phyloP scores from a whole-genome alignment of 108 stramenopile genomes.

The Seminavis robusta region DNA sequence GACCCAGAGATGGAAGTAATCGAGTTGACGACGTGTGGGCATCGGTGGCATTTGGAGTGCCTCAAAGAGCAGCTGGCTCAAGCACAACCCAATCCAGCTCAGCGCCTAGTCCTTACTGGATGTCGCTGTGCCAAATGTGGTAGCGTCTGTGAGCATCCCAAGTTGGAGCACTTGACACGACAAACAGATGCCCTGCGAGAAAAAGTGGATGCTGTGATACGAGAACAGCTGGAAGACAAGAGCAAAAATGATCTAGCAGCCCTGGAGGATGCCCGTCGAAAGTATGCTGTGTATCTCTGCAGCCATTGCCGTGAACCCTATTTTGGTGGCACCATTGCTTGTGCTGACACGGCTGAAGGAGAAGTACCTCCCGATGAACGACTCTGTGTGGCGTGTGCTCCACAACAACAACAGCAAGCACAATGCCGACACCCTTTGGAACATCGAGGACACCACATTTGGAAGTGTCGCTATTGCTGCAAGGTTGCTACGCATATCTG shows the following conservation, averaged over 20 bases:
- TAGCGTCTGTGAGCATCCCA: conserved; percentile 41
- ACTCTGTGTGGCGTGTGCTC: conserved; percentile 50
- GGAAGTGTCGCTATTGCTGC: conserved; percentile 81
- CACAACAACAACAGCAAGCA: conserved; percentile 39
- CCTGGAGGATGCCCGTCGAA: conserved; percentile 39
- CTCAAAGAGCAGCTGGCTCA: conserved; percentile 46
- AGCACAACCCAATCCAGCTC: conserved; percentile 31
- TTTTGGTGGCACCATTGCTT: conserved; percentile 69
- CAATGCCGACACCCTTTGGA: conserved; percentile 41
- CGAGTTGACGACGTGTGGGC: conserved; percentile 34
- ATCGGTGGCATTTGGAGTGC: conserved; percentile 55
- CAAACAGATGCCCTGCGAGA: conserved; percentile 44
- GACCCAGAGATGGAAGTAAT: background rate
- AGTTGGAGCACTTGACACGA: conserved; percentile 49
- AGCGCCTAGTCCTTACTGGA: conserved; percentile 55
- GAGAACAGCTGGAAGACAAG: conserved; percentile 33
- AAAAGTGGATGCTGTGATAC: conserved; percentile 48
- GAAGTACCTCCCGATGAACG: conserved; percentile 24
- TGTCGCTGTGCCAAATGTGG: conserved; percentile 70
- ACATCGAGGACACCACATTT: conserved; percentile 43
- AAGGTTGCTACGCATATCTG: conserved; percentile 48
- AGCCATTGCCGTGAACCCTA: conserved; percentile 59
- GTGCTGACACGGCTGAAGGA: conserved; percentile 46
- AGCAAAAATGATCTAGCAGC: conserved; percentile 7
- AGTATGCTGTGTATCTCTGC: conserved; percentile 65